Base-by-base conservation (phyloP, 2,329 filamentous ascomycete species). In the Pseudocercospora eumusae region DNA sequence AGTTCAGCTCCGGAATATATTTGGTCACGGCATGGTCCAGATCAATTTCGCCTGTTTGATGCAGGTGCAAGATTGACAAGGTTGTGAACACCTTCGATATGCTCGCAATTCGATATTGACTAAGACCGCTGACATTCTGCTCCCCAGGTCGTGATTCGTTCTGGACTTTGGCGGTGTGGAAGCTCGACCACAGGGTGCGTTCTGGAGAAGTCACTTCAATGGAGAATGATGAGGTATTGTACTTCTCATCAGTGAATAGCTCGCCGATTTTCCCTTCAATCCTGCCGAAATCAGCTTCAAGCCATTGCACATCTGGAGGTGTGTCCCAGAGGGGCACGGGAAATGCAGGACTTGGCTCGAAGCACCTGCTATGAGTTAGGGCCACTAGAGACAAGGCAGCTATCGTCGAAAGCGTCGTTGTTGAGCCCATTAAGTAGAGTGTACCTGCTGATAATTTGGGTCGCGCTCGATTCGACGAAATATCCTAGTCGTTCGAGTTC, bases 1-100 rank as follows among this genome's bases (percentile, higher is more conserved):
- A 70, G 0, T 71, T 70, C 0, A 86, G 76, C 28, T 82, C 81
- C 0, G 83, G 82, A 2, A 81, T 75, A 3, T 84, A 61, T 0
- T 69, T 44, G 0, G 76, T 75, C 0, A 85, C 64, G 31, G 84
- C 79, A 4, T 76, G 77, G 5, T 80, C 76, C 0, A 86, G 74
- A 2, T 70, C 71, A 0, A 86, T 65, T 0, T 80, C 73, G 0
- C 82, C 83, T 6, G 80, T 77, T 27, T 85, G 81, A 2, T 85
- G 81, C 56, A 82, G 82, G 57, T 85, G 80, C 11, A 86, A 69
- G 2, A 79, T 77, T 2, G 82, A 81, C 54, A 86, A 78, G 1
- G 78, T 78, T 1, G 83, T 80, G 59, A 84, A 70, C 2, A 85
- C 70, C 59, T 81, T 80, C 5, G 78, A 78, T 57, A 73, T 70